phyloP scores from a whole-genome alignment of 1,139 yeast species.

The Saccharomyces hybrid region DNA sequence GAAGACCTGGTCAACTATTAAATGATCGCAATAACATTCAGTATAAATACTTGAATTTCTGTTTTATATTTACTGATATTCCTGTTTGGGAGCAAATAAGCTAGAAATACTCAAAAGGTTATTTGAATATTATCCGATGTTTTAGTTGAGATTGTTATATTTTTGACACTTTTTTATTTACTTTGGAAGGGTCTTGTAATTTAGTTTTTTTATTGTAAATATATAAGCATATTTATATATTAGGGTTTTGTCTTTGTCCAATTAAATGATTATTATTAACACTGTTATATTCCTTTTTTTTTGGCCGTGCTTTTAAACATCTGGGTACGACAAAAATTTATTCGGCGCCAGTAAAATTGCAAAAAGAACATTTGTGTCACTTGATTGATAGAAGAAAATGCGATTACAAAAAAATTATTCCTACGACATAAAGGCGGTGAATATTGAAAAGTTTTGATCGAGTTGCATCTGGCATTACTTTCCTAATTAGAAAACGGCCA shows the following conservation, averaged over 20 bases:
- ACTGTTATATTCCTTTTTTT: not conserved
- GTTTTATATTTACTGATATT: constrained; percentile 7
- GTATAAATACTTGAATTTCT: constrained; percentile 1
- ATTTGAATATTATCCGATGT: not conserved
- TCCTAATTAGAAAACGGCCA: too few relatives aligned
- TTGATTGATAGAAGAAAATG: not conserved
- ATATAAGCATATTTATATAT: not conserved
- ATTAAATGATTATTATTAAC: not conserved
- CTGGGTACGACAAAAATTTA: not conserved
- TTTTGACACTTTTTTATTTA: not conserved
- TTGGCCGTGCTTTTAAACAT: not conserved
- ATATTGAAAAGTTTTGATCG: not conserved
- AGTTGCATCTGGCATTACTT: not conserved
- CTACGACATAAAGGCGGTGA: not conserved
- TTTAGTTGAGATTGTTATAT: not conserved
- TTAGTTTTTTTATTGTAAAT: not conserved
- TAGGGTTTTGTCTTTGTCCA: not conserved
- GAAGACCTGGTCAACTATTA: constrained; percentile 57
- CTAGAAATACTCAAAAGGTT: not conserved
- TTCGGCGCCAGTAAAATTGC: not conserved
- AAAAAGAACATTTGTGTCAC: not conserved
- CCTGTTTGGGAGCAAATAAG: not conserved
- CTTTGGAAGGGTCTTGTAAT: not conserved
- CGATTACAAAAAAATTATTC: not conserved
- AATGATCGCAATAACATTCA: constrained; percentile 31